Evolutionary conservation across 1,284 basidiomycete genomes (phyloP).

Genomic region (Erythrobasidium hasegawianum): DNA sequence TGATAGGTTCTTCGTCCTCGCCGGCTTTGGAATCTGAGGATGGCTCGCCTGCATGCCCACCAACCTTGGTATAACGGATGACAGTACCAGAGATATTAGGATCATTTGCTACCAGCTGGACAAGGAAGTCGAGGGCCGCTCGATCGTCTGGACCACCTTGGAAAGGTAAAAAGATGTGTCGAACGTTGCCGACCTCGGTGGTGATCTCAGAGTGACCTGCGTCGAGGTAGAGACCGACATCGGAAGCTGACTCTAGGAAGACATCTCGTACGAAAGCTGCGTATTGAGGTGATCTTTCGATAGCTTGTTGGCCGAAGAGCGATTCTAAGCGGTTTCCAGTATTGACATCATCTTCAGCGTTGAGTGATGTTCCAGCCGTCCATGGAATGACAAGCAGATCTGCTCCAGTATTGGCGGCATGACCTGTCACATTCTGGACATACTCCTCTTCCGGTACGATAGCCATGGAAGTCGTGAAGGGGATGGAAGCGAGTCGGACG

Average conservation of each 20-base stretch:
- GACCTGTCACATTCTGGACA: conserved; percentile 62
- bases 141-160: conserved; percentile 90
- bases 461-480: conserved; percentile 60
- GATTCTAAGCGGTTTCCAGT: conserved; percentile 58
- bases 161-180: conserved; percentile 80
- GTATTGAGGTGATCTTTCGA: conserved; percentile 47
- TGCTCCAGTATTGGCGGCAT: conserved; percentile 59
- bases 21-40: conserved; percentile 37
- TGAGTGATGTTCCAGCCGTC: conserved; percentile 52
- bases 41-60: conserved; percentile 11
- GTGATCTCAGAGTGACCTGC: conserved; percentile 53
- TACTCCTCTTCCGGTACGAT: conserved; percentile 72
- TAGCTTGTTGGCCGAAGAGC: conserved; percentile 56
- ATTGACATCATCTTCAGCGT: conserved; percentile 39
- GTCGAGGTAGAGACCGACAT: conserved; percentile 75
- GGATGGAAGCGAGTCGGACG: conserved; percentile 66
- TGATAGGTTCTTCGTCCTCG: conserved; percentile 51
- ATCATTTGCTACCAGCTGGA: conserved; percentile 68
- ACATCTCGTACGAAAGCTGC: conserved; percentile 69
- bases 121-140: conserved; percentile 69
- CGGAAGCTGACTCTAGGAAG: conserved; percentile 58
- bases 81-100: conserved; percentile 64
- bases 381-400: conserved; percentile 81
- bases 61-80: conserved; percentile 55
- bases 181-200: conserved; percentile 46